A percentile compares a stretch with the other conserved stretches of the same genome.
Conservation (phyloP, 2,329 filamentous ascomycete species). For the Colletotrichum abscissum region DNA sequence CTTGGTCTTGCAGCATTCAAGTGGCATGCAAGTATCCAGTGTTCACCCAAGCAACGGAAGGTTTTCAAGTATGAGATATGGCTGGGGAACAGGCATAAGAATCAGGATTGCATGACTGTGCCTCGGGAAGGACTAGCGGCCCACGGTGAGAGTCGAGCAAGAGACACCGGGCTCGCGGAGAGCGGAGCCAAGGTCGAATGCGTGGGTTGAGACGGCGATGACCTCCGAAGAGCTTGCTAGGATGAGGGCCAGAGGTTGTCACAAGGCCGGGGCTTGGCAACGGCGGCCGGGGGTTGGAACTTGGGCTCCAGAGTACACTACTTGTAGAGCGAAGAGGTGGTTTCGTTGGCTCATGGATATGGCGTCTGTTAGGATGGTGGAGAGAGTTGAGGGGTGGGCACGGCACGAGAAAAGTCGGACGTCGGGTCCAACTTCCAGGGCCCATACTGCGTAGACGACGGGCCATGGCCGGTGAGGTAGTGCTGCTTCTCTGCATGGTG, state of each 20-base stretch:
- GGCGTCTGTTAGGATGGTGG: neutral
- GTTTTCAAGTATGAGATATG: neutral
- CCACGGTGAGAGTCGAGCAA: constrained; percentile 19
- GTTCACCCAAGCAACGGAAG: constrained; percentile 2
- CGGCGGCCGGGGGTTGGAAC: constrained; percentile 13
- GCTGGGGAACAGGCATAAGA: neutral
- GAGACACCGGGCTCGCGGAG: neutral
- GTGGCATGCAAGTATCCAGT: constrained; percentile 23
- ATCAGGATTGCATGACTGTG: constrained; percentile 1
- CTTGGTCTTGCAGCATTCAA: constrained; percentile 4
- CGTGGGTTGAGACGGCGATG: constrained; percentile 14
- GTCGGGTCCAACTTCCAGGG: constrained; percentile 1
- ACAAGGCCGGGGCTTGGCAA: constrained; percentile 25
- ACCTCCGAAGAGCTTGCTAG: constrained; percentile 3
- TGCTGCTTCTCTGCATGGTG: neutral
- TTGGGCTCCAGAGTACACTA: neutral
- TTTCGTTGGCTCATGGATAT: constrained; percentile 1
- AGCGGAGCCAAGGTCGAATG: constrained; percentile 6
- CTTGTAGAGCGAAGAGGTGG: constrained; percentile 1
- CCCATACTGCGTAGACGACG: neutral
- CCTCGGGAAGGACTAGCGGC: constrained; percentile 2
- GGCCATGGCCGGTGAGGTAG: neutral
- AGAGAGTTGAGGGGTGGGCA: constrained; percentile 2
- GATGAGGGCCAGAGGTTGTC: neutral
- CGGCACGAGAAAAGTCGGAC: neutral